Base-by-base conservation (phyloP, 768 basidiomycete species). In the Suillus hirtellus region DNA sequence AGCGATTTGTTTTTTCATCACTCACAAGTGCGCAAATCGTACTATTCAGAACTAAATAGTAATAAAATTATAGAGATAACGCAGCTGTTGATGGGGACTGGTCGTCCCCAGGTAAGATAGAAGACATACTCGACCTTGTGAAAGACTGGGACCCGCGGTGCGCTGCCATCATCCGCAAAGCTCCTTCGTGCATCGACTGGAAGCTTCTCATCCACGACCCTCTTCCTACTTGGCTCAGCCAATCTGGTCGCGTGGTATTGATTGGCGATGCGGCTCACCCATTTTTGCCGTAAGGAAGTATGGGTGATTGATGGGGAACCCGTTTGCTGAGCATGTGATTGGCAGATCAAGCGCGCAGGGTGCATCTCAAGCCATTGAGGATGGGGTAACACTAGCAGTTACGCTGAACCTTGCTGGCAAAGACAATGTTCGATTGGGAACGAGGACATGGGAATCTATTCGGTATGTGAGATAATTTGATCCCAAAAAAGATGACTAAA, bases 331-430 rank as follows among this genome's bases (percentile, higher is more conserved):
- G 54, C 61, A 61, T 10, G 37, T 34, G 19, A 21, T 27, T 19
- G 9, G 46, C 65, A 71, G 60, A 24, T 44, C 62, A 62, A 69
- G 69, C 19, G 60, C 63, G 1, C 74, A 78, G 65, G 80, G 79
- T 7, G 79, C 79, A 4, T 75, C 80, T 1, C 77, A 80, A 58
- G 79, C 78, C 1, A 73, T 79, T 27, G 80, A 82, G 61, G 79
- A 81, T 62, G 79, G 71, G 2, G 75, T 75, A 0, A 73, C 77
- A 1, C 65, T 80, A 14, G 76, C 73, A 0, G 69, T 74, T 12
- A 67, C 71, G 4, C 66, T 81, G 12, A 21, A 50, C 21, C 53
- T 65, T 35, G 63, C 52, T 6, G 64, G 58, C 0, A 69, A 61
- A 52, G 61, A 38, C 27, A 34, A 50, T 14, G 27, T 59, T 21